Percentiles rank a stretch among this genome's conserved stretches.
Evolutionary conservation across 2,329 filamentous ascomycete genomes (phyloP).

Genomic region (Lomentospora prolificans): DNA sequence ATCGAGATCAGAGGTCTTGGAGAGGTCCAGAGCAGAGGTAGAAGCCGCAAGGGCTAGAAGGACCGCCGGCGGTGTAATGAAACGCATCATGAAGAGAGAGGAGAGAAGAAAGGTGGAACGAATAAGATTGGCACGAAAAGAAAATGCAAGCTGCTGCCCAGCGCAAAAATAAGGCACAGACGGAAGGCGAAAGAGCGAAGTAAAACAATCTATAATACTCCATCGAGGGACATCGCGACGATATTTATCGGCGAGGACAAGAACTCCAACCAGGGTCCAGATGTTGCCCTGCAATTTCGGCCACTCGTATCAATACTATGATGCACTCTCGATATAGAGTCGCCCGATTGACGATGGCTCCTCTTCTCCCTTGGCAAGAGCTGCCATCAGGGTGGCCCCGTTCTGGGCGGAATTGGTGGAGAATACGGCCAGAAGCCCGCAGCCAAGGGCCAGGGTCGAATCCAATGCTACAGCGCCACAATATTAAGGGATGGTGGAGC

Average conservation of each 20-base stretch:
- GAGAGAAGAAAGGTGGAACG: constrained; percentile 11
- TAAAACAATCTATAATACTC: background rate
- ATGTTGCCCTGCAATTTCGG: background rate
- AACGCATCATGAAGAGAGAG: constrained; percentile 16
- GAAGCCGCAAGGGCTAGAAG: constrained; percentile 17
- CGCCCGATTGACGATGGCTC: background rate
- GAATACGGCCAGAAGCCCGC: background rate
- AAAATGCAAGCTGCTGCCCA: background rate
- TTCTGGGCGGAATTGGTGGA: background rate
- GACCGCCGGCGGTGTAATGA: constrained; percentile 13
- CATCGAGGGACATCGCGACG: too few relatives aligned
- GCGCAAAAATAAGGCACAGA: background rate
- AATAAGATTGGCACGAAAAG: background rate
- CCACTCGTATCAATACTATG: background rate
- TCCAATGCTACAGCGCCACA: background rate
- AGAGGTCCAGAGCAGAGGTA: constrained; percentile 14
- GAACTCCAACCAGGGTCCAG: too few relatives aligned
- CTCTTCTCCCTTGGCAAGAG: background rate
- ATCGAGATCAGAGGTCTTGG: constrained; percentile 18
- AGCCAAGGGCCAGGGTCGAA: background rate
- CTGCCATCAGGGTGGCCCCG: background rate
- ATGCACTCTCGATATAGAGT: background rate
- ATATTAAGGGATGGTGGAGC: background rate
- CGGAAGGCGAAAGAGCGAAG: background rate
- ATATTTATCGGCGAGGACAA: too few relatives aligned